Evolutionary conservation across 164 flowering plant species (phyloP), one percentile per base, ranked within the genome.

Genomic region (Saururus chinensis): DNA sequence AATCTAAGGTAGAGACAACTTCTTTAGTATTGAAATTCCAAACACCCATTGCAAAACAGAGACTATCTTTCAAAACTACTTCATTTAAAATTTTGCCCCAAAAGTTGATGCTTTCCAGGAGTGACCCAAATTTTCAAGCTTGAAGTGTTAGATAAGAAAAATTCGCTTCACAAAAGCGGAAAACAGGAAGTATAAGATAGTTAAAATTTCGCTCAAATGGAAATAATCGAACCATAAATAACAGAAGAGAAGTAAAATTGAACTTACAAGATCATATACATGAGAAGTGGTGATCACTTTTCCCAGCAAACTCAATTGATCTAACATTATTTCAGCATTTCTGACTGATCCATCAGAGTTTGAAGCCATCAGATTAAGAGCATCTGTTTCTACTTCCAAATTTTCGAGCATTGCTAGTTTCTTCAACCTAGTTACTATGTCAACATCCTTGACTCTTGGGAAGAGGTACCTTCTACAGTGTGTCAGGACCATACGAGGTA

Each of bases 251-350:
- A 66, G 62, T 25, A 62, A 14, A 12, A 51, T 52, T 25, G 66
- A 58, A 84, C 96, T 87, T 70, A 95, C 99, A 61, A 95, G 91
- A 68, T 95, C 99, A 79, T 91, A 87, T n/a, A 95, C 99, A 41
- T 91, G 82, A 63, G 93, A 73, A n/a, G 81, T 67, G 1, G 95
- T 84, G 63, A 95, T 86, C 71, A 76, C 78, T 75, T 86, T 95
- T 21, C 99, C 97, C 42, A 95, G 77, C 76, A 88, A 80, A 71
- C 88, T 88, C 80, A 95, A 74, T 75, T 95, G 99, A 61, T 95
- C 99, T 61, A 95, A 64, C 93, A 95, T 85, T 22, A 97, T 91
- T 76, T 95, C 99, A 21, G 99, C 99, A 79, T 91, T 95, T 60
- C 88, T 79, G 60, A 91, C 84, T 45, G 99, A 95, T 66, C 99